A percentile compares a stretch with the other conserved stretches of the same genome.
phyloP scores from a whole-genome alignment of 2,329 filamentous ascomycete species.

The Hymenotorrendiella dingleyae region DNA sequence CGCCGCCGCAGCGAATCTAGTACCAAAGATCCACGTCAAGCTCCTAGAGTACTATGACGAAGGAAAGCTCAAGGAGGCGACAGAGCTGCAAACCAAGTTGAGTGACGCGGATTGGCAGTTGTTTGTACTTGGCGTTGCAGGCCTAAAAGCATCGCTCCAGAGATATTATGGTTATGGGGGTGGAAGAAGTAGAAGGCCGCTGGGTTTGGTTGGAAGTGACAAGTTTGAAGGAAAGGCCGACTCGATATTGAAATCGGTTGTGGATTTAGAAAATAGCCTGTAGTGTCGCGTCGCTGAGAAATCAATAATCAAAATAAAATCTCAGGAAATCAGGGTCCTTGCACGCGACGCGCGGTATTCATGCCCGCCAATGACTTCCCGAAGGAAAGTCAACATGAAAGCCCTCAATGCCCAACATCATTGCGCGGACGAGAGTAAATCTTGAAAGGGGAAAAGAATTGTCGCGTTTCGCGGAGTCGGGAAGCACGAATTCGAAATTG shows the following conservation, averaged over 20 bases:
- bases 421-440: too few species aligned
- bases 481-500: too few species aligned
- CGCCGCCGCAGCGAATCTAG: constrained; percentile 62
- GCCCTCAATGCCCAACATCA: too few species aligned
- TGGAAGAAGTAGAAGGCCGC: constrained; percentile 23
- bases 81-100: constrained; percentile 54
- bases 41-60: constrained; percentile 50
- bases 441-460: too few species aligned
- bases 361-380: too few species aligned
- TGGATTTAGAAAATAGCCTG: background rate
- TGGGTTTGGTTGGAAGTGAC: constrained; percentile 6
- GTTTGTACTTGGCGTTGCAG: constrained; percentile 59
- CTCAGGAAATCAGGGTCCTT: too few species aligned
- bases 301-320: too few species aligned
- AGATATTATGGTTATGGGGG: constrained; percentile 56
- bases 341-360: too few species aligned
- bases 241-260: background rate
- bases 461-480: too few species aligned
- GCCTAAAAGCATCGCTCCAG: constrained; percentile 56
- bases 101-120: constrained; percentile 61
- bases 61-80: constrained; percentile 52
- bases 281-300: too few species aligned
- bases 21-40: constrained; percentile 55
- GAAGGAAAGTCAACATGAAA: too few species aligned
- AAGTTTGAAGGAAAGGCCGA: background rate